These are phyloP conservation scores for Lactarius indigo DNA, from an alignment of 768 basidiomycete genomes.

Conservation along the genomic window DNA sequence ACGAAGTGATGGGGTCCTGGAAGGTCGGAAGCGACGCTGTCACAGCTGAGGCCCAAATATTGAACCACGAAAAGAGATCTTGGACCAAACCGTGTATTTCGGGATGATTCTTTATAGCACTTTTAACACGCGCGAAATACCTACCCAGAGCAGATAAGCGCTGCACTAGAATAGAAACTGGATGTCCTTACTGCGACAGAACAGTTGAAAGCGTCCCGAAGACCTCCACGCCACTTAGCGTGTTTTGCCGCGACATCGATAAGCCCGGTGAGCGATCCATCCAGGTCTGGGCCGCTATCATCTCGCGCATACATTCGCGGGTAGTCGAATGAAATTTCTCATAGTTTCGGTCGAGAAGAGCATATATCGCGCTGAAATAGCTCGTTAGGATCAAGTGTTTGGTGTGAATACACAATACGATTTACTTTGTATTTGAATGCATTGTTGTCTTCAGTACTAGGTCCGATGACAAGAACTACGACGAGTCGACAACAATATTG, in stretches of 20 bases:
- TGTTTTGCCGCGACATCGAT: constrained; percentile 17
- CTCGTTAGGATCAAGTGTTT: background rate
- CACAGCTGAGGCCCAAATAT: constrained; percentile 46
- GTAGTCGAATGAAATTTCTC: constrained; percentile 26
- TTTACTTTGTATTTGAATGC: constrained; percentile 33
- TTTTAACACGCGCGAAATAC: constrained; percentile 56
- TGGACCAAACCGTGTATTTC: constrained; percentile 40
- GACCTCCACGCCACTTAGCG: constrained; percentile 29
- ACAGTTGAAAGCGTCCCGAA: constrained; percentile 32
- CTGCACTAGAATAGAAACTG: background rate
- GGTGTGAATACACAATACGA: background rate
- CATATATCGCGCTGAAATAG: constrained; percentile 26
- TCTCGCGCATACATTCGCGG: constrained; percentile 26
- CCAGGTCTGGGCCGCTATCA: constrained; percentile 30
- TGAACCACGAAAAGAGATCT: constrained; percentile 44
- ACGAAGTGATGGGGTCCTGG: constrained; percentile 40
- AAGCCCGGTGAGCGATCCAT: constrained; percentile 23
- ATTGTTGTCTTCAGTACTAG: constrained; percentile 33
- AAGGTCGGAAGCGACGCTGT: constrained; percentile 39
- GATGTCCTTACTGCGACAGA: constrained; percentile 23
- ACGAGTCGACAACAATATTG: background rate
- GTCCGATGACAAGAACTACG: constrained; percentile 33
- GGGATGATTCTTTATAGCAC: constrained; percentile 37
- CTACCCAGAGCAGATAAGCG: constrained; percentile 32
- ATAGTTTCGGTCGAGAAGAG: constrained; percentile 33